Evolutionary conservation across 2,329 filamentous ascomycete species (phyloP), one percentile per base, ranked within the genome.

Genomic region (Nectriaceae sp.): DNA sequence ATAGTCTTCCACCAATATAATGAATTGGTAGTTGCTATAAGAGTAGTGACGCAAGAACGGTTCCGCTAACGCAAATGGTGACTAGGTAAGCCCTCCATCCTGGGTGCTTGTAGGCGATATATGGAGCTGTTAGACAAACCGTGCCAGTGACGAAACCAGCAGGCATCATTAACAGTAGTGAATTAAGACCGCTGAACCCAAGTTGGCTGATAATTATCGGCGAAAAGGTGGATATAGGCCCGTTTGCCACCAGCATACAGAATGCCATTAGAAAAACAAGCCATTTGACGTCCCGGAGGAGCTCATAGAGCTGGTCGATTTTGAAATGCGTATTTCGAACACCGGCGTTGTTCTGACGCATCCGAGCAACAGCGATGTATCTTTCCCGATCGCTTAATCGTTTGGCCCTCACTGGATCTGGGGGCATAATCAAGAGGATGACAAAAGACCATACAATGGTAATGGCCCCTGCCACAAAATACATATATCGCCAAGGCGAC

Each of bases 281-380:
- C 72, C 72, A 75, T 43, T 70, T 71, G 39, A 63, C 15, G 15
- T 67, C 65, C 2, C 63, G 37, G 5, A 63, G 22, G 4, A 65
- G 59, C 46, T 76, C 75, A 22, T 55, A 55, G 16, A 75, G 63
- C 46, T 78, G 75, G 2, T 59, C 53, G n/a, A 62, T 55, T 49
- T 77, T 77, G 61, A 72, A 74, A 40, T 73, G 69, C 2, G 66
- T 73, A 50, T 77, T 75, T n/a, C 69, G 63, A 0, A 73, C 65
- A 5, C 61, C 68, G 33, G 75, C 70, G 29, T 71, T 67, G 33
- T 70, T 71, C 2, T 50, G 58, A 20, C 65, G 59, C 6, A 68
- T 51, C 3, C 65, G 50, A 0, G 63, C 61, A 3, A 66, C 57
- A 1, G 65, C 31, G 21, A 68, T 60, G 5, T 62, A 64, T 31